Evolutionary conservation across 2,329 filamentous ascomycete genomes (phyloP), one percentile per base, ranked within the genome.

Genomic region (Pseudogymnoascus destructans): DNA sequence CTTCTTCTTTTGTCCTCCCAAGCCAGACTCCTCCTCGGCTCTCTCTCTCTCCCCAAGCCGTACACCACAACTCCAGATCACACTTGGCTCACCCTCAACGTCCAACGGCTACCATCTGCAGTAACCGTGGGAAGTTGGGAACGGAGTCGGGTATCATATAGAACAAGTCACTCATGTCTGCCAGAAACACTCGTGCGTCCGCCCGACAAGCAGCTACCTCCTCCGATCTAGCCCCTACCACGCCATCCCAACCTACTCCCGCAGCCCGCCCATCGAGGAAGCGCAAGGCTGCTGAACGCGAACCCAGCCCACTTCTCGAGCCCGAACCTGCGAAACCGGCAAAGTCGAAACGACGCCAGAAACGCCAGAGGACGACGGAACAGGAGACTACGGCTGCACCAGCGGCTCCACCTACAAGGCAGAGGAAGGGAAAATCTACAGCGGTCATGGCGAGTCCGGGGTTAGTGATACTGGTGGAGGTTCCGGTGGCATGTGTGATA

Each of bases 151-250:
- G 58, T 57, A 59, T 17, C 32, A 25, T 61, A 38, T 36, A 61
- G 60, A 58, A 54, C 62, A 65, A 60, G 63, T 77, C 46, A 85
- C 88, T 92, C 84, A 96, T 95, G 90, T 89, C 88, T 82, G 78
- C 84, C 81, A 96, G 91, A 88, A 85, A 93, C 69, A 96, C 92
- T 79, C 89, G 92, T 78, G 93, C 91, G 69, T 86, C 91, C 73
- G 87, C 91, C 77, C 90, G 90, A 79, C 85, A 89, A 81, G 88
- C 88, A 77, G 86, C 88, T 71, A 81, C 69, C 66, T 63, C 69
- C 63, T 63, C 67, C 65, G 61, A 66, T 56, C 64, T 68, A 55
- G 65, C 72, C 67, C 66, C 73, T 66, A 63, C 72, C 62, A 66
- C 70, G 64, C 61, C 64, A 58, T 64, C 70, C 52, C 60, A 65